Evolutionary conservation across 1,284 basidiomycete genomes (phyloP).

Genomic region (Coniophora puteana): DNA sequence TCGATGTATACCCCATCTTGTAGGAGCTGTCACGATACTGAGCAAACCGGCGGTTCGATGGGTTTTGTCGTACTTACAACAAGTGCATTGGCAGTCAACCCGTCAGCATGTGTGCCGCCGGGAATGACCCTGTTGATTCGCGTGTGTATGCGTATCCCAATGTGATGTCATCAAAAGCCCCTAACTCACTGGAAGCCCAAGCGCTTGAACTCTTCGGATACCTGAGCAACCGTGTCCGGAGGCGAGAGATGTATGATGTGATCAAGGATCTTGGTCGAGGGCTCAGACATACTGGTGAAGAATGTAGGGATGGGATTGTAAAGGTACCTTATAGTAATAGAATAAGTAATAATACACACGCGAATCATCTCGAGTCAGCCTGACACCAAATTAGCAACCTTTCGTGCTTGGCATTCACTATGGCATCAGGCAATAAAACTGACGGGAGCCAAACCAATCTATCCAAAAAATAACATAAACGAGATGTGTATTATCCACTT

Average conservation of each 20-base stretch:
- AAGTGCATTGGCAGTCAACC: conserved; percentile 60
- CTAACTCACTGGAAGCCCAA: conserved; percentile 58
- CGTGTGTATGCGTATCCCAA: background rate
- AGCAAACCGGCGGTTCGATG: background rate
- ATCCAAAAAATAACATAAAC: too few species aligned
- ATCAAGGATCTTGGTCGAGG: conserved; percentile 51
- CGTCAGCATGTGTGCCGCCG: conserved; percentile 61
- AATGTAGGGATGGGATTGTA: background rate
- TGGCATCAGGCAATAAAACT: too few species aligned
- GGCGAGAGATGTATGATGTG: conserved; percentile 69
- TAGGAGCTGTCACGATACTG: conserved; percentile 41
- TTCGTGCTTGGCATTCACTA: too few species aligned
- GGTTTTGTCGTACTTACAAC: conserved; percentile 38
- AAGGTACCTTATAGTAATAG: background rate
- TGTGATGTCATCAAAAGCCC: background rate
- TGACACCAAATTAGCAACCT: background rate
- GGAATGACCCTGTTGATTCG: conserved; percentile 44
- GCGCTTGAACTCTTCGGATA: conserved; percentile 48
- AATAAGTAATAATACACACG: conserved; percentile 1
- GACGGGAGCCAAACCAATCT: too few species aligned
- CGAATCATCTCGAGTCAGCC: background rate
- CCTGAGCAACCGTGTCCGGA: conserved; percentile 49
- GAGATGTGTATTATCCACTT: too few species aligned
- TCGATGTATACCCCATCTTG: conserved; percentile 63
- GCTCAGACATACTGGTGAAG: conserved; percentile 11